Conservation (phyloP, 768 basidiomycete genomes). For the Boletus patriciae region DNA sequence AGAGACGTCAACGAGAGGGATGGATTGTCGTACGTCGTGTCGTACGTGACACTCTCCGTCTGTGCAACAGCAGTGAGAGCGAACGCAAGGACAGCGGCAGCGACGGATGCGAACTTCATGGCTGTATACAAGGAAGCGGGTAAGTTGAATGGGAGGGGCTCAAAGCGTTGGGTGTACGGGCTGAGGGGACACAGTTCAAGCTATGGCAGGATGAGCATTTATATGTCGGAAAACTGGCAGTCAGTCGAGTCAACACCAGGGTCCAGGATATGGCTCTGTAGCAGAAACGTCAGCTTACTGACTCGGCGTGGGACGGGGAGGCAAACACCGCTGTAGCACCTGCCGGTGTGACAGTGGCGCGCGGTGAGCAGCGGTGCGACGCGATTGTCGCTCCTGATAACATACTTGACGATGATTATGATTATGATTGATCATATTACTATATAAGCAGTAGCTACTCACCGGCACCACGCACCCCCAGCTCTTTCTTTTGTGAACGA, state of each 20-base stretch:
- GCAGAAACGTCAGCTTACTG: slow-evolving; percentile 5
- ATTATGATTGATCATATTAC: too few relatives aligned
- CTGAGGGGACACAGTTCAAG: neutral
- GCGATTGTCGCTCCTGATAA: too few relatives aligned
- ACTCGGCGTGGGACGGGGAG: neutral
- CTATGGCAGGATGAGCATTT: slow-evolving; percentile 6
- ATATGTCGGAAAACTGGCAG: slow-evolving; percentile 11
- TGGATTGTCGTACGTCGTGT: slow-evolving; percentile 32
- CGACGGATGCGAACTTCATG: slow-evolving; percentile 30
- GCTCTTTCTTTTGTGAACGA: too few relatives aligned
- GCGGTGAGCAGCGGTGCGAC: too few relatives aligned
- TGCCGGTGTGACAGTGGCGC: too few relatives aligned
- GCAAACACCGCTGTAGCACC: too few relatives aligned
- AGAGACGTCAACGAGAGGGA: slow-evolving; percentile 17
- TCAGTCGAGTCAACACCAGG: neutral
- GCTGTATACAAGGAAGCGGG: neutral
- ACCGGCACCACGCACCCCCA: too few relatives aligned
- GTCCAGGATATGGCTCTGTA: neutral
- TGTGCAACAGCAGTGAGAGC: slow-evolving; percentile 20
- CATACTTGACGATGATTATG: too few relatives aligned
- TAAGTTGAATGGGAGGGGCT: neutral
- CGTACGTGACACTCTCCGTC: slow-evolving; percentile 26
- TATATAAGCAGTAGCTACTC: too few relatives aligned
- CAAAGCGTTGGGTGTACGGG: neutral
- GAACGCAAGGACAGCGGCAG: slow-evolving; percentile 9